These are phyloP conservation scores for Phyllosticta citrichinensis DNA, from an alignment of 2,329 filamentous ascomycete species.

Conservation along the genomic window DNA sequence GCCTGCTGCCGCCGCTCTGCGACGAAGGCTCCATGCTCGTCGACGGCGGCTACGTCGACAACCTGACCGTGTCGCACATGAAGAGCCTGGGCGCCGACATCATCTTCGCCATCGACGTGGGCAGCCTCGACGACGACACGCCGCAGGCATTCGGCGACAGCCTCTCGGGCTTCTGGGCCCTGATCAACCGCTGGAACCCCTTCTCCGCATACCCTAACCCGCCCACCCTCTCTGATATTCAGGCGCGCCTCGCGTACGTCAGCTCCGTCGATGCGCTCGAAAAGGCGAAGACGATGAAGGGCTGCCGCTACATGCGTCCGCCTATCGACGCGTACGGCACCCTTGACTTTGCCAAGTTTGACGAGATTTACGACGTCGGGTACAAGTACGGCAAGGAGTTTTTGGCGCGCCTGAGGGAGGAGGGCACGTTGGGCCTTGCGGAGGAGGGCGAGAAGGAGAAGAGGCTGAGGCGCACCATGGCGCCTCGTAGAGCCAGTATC, in stretches of 20 bases:
- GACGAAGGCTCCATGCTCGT: conserved; percentile 96
- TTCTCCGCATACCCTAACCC: conserved; percentile 84
- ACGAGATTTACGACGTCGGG: conserved; percentile 87
- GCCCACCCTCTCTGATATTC: conserved; percentile 89
- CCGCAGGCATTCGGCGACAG: conserved; percentile 92
- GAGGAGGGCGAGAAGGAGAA: conserved; percentile 42
- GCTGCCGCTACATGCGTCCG: conserved; percentile 92
- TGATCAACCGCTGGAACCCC: conserved; percentile 93
- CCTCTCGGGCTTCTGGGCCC: conserved; percentile 88
- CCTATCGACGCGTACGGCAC: conserved; percentile 91
- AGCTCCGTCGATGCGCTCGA: conserved; percentile 91
- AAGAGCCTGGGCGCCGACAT: conserved; percentile 85
- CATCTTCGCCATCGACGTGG: conserved; percentile 93
- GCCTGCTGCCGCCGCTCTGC: conserved; percentile 83
- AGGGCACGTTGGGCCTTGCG: conserved; percentile 59
- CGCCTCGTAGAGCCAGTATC: conserved; percentile 39
- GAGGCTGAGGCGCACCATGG: conserved; percentile 43
- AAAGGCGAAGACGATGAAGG: conserved; percentile 78
- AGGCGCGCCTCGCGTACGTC: conserved; percentile 88
- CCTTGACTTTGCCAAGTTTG: conserved; percentile 92
- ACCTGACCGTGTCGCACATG: conserved; percentile 95
- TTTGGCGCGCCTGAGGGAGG: conserved; percentile 62
- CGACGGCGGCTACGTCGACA: conserved; percentile 95
- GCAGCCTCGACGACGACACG: conserved; percentile 80
- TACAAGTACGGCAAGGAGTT: conserved; percentile 79